Evolutionary conservation across 2,329 filamentous ascomycete genomes (phyloP).

Genomic region (Phialemonium atrogriseum): DNA sequence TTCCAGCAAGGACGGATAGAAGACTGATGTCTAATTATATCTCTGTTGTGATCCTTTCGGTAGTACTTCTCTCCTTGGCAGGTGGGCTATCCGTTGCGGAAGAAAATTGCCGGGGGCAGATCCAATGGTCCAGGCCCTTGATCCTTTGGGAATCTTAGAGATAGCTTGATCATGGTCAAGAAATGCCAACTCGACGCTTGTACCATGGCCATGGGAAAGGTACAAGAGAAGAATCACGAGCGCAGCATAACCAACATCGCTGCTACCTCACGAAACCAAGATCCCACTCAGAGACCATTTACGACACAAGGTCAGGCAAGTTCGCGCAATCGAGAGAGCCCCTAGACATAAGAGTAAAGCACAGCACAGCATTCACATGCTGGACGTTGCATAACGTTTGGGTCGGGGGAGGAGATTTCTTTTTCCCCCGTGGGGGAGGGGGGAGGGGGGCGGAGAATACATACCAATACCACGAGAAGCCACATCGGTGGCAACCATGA

Average conservation of each 20-base stretch:
- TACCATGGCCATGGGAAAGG: slow-evolving; percentile 52
- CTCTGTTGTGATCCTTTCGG: slow-evolving; percentile 38
- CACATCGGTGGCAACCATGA: slow-evolving; percentile 99
- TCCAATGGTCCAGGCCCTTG: slow-evolving; percentile 48
- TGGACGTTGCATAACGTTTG: slow-evolving; percentile 55
- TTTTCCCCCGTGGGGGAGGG: slow-evolving; percentile 20
- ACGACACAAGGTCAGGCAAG: slow-evolving; percentile 80
- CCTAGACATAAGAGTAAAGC: slow-evolving; percentile 90
- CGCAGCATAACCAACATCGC: slow-evolving; percentile 48
- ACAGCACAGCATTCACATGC: slow-evolving; percentile 56
- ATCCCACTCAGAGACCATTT: slow-evolving; percentile 73
- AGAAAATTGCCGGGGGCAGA: slow-evolving; percentile 39
- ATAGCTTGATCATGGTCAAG: slow-evolving; percentile 70
- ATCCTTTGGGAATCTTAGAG: slow-evolving; percentile 48
- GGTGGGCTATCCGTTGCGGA: slow-evolving; percentile 54
- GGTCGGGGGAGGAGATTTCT: slow-evolving; percentile 23
- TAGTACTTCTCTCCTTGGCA: slow-evolving; percentile 46
- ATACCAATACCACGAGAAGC: slow-evolving; percentile 99
- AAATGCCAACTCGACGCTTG: slow-evolving; percentile 71
- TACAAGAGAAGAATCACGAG: slow-evolving; percentile 71
- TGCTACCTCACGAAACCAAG: slow-evolving; percentile 77
- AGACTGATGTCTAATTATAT: slow-evolving; percentile 36
- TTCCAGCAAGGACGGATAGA: slow-evolving; percentile 46
- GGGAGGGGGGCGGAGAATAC: slow-evolving; percentile 55
- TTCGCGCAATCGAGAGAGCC: slow-evolving; percentile 82